These are phyloP conservation scores for Schwanniomyces etchellsii DNA, from an alignment of 1,139 yeast species.

Conservation along the genomic window DNA sequence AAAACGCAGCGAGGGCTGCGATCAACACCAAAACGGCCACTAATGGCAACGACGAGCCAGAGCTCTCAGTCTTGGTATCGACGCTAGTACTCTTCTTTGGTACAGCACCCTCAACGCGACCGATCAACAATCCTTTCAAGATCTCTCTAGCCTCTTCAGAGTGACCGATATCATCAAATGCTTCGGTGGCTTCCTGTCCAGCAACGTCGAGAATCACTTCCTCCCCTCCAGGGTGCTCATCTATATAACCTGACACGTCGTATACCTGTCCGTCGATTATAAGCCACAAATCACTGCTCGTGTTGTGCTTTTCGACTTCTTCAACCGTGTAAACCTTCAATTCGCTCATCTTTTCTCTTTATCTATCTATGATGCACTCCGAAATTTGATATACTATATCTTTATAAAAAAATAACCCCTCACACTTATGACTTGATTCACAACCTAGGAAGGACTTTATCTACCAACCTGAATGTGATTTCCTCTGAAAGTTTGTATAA, in stretches of 20 bases:
- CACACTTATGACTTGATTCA: too few species aligned
- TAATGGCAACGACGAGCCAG: slow-evolving; percentile 26
- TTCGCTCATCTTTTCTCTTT: slow-evolving; percentile 10
- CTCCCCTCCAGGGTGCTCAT: slow-evolving; percentile 97
- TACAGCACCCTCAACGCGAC: slow-evolving; percentile 47
- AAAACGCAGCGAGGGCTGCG: slow-evolving; percentile 53
- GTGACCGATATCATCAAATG: slow-evolving; percentile 95
- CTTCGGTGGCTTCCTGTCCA: slow-evolving; percentile 90
- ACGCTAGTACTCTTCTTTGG: slow-evolving; percentile 21
- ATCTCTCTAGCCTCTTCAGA: slow-evolving; percentile 91
- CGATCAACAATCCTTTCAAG: slow-evolving; percentile 63
- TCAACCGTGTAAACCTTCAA: slow-evolving; percentile 36
- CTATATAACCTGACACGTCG: slow-evolving; percentile 76
- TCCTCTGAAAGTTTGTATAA: too few species aligned
- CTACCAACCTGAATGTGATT: too few species aligned
- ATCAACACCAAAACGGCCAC: slow-evolving; percentile 48
- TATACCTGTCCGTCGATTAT: slow-evolving; percentile 88
- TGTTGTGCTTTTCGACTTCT: slow-evolving; percentile 75
- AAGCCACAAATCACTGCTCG: slow-evolving; percentile 81
- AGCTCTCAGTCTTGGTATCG: slow-evolving; percentile 17
- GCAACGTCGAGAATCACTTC: slow-evolving; percentile 90
- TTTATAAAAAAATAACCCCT: too few species aligned
- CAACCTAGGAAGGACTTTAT: too few species aligned
- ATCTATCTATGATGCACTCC: too few species aligned
- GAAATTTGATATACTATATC: too few species aligned